Base-by-base conservation (phyloP, 805 yeast species). In the Ogataea paradorogensis region DNA sequence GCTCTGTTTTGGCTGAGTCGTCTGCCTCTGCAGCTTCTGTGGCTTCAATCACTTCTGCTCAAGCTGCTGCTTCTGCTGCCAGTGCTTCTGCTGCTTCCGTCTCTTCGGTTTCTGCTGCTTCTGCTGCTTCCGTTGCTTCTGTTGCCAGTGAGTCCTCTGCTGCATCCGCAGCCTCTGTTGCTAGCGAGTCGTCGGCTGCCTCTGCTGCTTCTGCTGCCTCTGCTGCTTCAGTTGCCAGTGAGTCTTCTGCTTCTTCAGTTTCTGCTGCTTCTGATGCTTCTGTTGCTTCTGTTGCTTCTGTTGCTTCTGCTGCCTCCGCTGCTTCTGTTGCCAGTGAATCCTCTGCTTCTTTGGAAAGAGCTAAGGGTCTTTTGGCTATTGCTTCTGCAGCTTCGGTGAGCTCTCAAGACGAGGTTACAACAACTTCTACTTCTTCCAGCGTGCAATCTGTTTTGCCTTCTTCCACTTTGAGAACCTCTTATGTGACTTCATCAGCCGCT, bases 381-480 rank as follows among this genome's bases (percentile, higher is more conserved):
- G 58, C 53, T 21, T 51, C 57, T 16, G 49, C 48, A 10, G 51
- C 53, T 18, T 56, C 61, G 15, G 47, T 55, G 15, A 44, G 48
- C 15, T 38, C 54, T 10, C 44, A 45, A 10, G 44, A 48, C 23
- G 52, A 36, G 9, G 38, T 35, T 7, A 42, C 64, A 11, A 52
- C 57, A 29, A 46, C 54, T 21, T 48, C 67, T 9, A 42, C 36
- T 10, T 38, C 48, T 9, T 47, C 47, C n/a, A 47, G 50, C 30
- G 54, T 40, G 15, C 27, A 36, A 5, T 47, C 64, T 11, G 51
- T 52, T 66, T 9, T 44, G 36, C 27, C 48, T 47, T 23, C 74
- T 18, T 59, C 69, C 38, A 71, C 76, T 33, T 63, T 70, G 13
- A 65, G 61, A 45, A 56, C 59, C 40, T 53, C 63, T 24, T 52